Percentiles rank a stretch among this genome's conserved stretches.
Evolutionary conservation across 2,329 filamentous ascomycete genomes (phyloP).

Genomic region (Endocalyx cinctus): DNA sequence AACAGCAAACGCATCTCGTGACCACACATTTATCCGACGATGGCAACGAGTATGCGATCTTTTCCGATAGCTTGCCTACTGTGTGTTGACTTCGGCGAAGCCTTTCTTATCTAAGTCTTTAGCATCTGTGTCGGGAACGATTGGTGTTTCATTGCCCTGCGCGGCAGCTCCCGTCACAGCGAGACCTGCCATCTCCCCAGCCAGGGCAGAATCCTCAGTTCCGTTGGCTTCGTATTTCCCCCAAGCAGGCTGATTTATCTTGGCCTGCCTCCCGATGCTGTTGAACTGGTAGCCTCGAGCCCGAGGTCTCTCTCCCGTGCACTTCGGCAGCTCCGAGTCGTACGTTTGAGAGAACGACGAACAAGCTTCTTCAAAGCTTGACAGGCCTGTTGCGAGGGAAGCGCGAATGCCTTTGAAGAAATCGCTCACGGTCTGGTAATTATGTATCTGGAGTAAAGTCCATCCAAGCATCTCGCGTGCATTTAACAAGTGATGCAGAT

Average conservation of each 20-base stretch:
- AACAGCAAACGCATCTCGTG: too few species aligned
- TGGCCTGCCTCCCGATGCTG: slow-evolving; percentile 59
- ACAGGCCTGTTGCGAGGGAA: slow-evolving; percentile 55
- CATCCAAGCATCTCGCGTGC: slow-evolving; percentile 97
- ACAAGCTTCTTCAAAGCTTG: slow-evolving; percentile 54
- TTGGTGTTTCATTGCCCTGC: slow-evolving; percentile 43
- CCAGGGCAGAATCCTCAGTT: slow-evolving; percentile 32
- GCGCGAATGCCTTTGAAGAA: slow-evolving; percentile 72
- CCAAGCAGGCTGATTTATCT: slow-evolving; percentile 66
- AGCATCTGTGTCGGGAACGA: slow-evolving; percentile 42
- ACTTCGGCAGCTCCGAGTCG: slow-evolving; percentile 64
- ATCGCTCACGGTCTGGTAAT: slow-evolving; percentile 64
- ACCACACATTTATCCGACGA: too few species aligned
- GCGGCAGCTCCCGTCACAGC: slow-evolving; percentile 21
- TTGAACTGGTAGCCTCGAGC: slow-evolving; percentile 80
- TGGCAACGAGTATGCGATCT: too few species aligned
- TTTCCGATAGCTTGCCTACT: too few species aligned
- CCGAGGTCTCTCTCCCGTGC: slow-evolving; percentile 73
- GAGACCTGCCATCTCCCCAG: slow-evolving; percentile 41
- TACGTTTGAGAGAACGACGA: slow-evolving; percentile 51
- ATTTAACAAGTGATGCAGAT: slow-evolving; percentile 77
- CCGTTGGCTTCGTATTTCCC: slow-evolving; percentile 42
- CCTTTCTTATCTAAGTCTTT: slow-evolving; percentile 51
- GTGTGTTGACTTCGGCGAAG: slow-evolving; percentile 45
- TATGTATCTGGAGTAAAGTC: slow-evolving; percentile 89